Evolutionary conservation across 2,329 filamentous ascomycete genomes (phyloP).

Genomic region (Tympanopsis confertula): DNA sequence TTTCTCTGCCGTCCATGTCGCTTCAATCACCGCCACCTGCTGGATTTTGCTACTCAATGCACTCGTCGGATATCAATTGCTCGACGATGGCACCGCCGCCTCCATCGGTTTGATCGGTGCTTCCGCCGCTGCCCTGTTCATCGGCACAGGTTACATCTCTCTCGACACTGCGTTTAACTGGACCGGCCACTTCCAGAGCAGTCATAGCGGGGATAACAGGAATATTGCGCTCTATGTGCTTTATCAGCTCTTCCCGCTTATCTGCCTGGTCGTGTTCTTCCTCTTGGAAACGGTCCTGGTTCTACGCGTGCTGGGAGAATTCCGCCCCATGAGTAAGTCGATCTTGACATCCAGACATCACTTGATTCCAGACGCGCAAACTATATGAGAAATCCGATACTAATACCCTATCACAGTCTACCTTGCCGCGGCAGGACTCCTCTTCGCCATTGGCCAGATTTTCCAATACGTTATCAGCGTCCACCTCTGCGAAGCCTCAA

Average conservation of each 20-base stretch:
- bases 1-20: slow-evolving; percentile 84
- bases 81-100: slow-evolving; percentile 83
- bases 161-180: slow-evolving; percentile 84
- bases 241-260: slow-evolving; percentile 77
- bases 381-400: too few species aligned
- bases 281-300: slow-evolving; percentile 76
- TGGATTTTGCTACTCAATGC: slow-evolving; percentile 92
- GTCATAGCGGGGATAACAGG: slow-evolving; percentile 45
- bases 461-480: slow-evolving; percentile 93
- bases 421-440: slow-evolving; percentile 57
- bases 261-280: slow-evolving; percentile 84
- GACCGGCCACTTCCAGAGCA: slow-evolving; percentile 62
- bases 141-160: slow-evolving; percentile 90
- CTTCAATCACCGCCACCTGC: slow-evolving; percentile 72
- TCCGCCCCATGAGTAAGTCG: slow-evolving; percentile 62
- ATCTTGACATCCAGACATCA: too few species aligned
- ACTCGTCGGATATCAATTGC: slow-evolving; percentile 79
- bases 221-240: slow-evolving; percentile 85
- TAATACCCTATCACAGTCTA: slow-evolving; percentile 42
- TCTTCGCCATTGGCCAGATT: slow-evolving; percentile 86
- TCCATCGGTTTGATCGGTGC: slow-evolving; percentile 65
- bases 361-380: too few species aligned
- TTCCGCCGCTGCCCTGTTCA: slow-evolving; percentile 63
- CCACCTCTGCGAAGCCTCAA: slow-evolving; percentile 75
- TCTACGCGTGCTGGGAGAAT: slow-evolving; percentile 73